Evolutionary conservation across 2,329 filamentous ascomycete genomes (phyloP).

Genomic region (Huntiella bhutanensis): DNA sequence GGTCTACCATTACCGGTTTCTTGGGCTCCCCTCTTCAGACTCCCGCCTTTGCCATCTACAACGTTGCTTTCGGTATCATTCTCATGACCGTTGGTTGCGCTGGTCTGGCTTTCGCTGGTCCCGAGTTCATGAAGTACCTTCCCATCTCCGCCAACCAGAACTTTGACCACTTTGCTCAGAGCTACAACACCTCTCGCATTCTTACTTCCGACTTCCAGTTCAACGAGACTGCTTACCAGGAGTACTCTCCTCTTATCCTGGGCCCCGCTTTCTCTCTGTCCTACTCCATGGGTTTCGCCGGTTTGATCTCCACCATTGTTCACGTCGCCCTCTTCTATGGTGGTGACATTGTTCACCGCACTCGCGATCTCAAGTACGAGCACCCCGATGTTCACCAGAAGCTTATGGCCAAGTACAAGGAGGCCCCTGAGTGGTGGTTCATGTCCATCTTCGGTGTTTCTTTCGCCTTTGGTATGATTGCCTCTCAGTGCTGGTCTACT

Average conservation of each 20-base stretch:
- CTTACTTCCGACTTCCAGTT: conserved; percentile 36
- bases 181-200: conserved; percentile 43
- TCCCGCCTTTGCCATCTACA: conserved; percentile 36
- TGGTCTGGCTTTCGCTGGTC: conserved; percentile 37
- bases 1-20: conserved; percentile 29
- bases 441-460: conserved; percentile 25
- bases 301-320: conserved; percentile 31
- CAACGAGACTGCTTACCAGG: conserved; percentile 39
- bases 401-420: conserved; percentile 37
- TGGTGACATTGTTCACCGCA: conserved; percentile 23
- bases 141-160: conserved; percentile 36
- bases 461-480: conserved; percentile 28
- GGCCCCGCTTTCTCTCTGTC: conserved; percentile 35
- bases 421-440: conserved; percentile 41
- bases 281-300: conserved; percentile 39
- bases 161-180: conserved; percentile 42
- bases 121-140: conserved; percentile 39
- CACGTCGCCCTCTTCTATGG: conserved; percentile 35
- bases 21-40: conserved; percentile 30
- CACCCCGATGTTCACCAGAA: conserved; percentile 32
- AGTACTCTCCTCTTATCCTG: conserved; percentile 37
- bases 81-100: conserved; percentile 39
- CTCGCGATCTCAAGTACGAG: conserved; percentile 19
- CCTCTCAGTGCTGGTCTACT: conserved; percentile 20
- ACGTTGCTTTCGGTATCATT: conserved; percentile 32